Evolutionary conservation across 805 yeast genomes (phyloP), one percentile per base, ranked within the genome.

Genomic region (Sugiyamaella americana): DNA sequence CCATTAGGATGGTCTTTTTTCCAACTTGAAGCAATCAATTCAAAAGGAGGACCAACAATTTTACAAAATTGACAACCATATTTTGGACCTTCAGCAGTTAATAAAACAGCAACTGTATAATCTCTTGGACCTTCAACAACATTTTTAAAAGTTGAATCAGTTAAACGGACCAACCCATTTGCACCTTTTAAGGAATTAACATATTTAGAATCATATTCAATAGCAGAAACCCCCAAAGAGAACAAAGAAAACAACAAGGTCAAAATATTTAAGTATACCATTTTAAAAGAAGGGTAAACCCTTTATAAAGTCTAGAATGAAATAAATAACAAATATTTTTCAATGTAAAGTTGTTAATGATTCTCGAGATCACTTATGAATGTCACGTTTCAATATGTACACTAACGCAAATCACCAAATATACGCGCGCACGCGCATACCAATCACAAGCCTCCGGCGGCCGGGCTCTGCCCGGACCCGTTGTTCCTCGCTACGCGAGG

Each of bases 21-120:
- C 81, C 83, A 85, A 20, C 89, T 80, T 41, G 69, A 58, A 5
- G 86, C 94, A 36, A 87, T 64, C 37, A 66, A 59, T 16, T 74
- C 74, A 58, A 64, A 85, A 37, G 74, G 76, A 2, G 96, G 95
- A 21, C 74, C 78, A 56, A 84, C 74, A 37, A 80, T 79, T 6
- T 68, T 56, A 73, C 98, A 93, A 43, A 85, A 69, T 1, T 70
- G 69, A 68, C 98, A 93, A 10, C 85, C 86, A 59, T 89, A 75
- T 51, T 78, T 77, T 1, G 87, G 73, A 41, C 80, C 74, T 6
- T 82, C 75, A 2, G 97, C 87, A 0, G 96, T 84, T 51, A 91
- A 66, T 47, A 82, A 72, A 26, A 80, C 58, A 10, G 84, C 72
- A n/a, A 85, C 59, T 34, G 83, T 74, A 63, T 78, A 79, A 57